Conservation (phyloP, 805 yeast genomes). For the Myxozyma vanderwaltii region DNA sequence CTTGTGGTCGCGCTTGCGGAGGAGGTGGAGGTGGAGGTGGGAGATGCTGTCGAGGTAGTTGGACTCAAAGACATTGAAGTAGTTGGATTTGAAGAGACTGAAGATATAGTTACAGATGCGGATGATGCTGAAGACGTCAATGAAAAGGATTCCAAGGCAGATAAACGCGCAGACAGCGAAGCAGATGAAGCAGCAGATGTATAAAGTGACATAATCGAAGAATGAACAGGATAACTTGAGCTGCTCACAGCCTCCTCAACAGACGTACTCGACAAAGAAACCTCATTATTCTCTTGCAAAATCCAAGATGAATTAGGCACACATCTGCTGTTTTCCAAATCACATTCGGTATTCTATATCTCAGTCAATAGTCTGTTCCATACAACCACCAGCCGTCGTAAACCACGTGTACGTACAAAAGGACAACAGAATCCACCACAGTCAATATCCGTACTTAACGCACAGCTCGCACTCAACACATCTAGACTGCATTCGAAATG, state of each 20-base stretch:
- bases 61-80: not conserved
- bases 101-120: not conserved
- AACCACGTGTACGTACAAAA: too few species aligned
- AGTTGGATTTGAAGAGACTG: not conserved
- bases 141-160: too few species aligned
- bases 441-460: not conserved
- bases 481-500: not conserved
- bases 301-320: not conserved
- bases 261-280: too few species aligned
- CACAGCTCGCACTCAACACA: not conserved
- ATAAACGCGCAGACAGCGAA: too few species aligned
- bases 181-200: not conserved
- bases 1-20: conserved; percentile 1
- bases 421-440: conserved; percentile 16
- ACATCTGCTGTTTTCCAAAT: not conserved
- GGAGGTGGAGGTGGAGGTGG: not conserved
- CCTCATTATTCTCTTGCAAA: not conserved
- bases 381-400: too few species aligned
- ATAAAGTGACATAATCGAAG: not conserved
- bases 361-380: too few species aligned
- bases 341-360: conserved; percentile 2
- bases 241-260: too few species aligned
- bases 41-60: not conserved
- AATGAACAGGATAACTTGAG: too few species aligned
- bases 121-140: not conserved